Conservation (phyloP, 139 green algal species). For the Coelastrella sp. region DNA sequence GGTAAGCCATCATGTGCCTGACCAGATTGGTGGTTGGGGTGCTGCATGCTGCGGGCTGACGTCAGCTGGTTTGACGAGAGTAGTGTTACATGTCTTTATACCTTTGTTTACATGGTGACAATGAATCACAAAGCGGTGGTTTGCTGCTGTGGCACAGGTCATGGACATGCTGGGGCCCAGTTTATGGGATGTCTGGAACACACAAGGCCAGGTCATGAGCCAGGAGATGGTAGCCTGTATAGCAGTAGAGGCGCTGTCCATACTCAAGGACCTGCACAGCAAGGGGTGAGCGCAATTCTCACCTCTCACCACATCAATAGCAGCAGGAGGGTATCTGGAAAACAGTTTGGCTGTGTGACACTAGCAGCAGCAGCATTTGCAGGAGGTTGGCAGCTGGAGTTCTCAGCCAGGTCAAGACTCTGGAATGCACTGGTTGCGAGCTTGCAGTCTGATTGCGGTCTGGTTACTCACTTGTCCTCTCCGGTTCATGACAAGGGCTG, state of each 20-base stretch:
- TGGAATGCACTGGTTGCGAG: no score
- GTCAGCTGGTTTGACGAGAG: no score
- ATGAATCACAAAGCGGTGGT: no score
- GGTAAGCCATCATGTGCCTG: constrained; percentile 65
- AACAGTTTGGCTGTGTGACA: not conserved
- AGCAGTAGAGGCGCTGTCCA: constrained; percentile 95
- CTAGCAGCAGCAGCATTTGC: not conserved
- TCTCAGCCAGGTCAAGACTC: no score
- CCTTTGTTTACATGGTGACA: no score
- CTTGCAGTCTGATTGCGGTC: no score
- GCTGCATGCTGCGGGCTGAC: not conserved
- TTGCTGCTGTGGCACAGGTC: constrained; percentile 69
- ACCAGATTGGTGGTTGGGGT: not conserved
- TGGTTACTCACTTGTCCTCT: no score
- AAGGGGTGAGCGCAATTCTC: constrained; percentile 81
- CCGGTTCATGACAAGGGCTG: no score
- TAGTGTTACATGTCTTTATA: no score
- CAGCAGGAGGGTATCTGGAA: no score
- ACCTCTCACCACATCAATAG: no score
- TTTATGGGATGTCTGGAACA: constrained; percentile 99
- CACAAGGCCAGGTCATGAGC: constrained; percentile 92
- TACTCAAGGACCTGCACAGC: constrained; percentile 97
- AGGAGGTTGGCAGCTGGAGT: no score
- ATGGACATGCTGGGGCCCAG: constrained; percentile 99
- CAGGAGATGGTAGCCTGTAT: constrained; percentile 99